Evolutionary conservation across 2,329 filamentous ascomycete species (phyloP), one percentile per base, ranked within the genome.

Genomic region (Periconia sp.): DNA sequence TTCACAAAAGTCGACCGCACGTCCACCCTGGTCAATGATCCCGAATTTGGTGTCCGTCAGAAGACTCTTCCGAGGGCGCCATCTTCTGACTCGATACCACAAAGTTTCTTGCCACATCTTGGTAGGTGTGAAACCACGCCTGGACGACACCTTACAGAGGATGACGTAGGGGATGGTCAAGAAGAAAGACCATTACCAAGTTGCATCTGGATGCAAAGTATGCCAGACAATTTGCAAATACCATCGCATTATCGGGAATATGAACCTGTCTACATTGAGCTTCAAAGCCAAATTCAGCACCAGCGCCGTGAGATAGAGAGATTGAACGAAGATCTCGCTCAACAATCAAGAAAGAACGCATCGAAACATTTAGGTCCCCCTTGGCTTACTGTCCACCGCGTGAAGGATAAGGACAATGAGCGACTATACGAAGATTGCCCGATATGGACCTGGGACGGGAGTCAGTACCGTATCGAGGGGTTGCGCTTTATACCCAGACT

Each of bases 301-400:
- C 18, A 45, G 43, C 18, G 23, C 15, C 3, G 19, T 30, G 23
- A 23, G 15, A 45, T 45, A 23, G 43, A 45, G n/a, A 45, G n/a
- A 3, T 11, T 23, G 41, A 42, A 42, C 19, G 19, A 23, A 11
- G 17, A 42, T 42, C 41, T 42, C 41, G 18, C 17, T 2, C 17
- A 19, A 19, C 5, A 3, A 3, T 30, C 23, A 6, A 15, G n/a
- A 8, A 19, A 45, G 6, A 30, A 27, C 2, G 15, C 43, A 45
- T 6, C 14, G 6, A 45, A 30, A 14, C 43, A 31, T 30, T 27
- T 45, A 19, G 5, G 10, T 30, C 23, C 7, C 6, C 18, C 17
- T 45, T 45, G 43, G 43, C 43, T 45, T 45, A 45, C 43, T 30
- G n/a, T 45, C 43, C 43, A 45, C 23, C 18, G 23, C 5, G 43